Conservation (phyloP, 1,284 basidiomycete species). For the Meira nashicola region DNA sequence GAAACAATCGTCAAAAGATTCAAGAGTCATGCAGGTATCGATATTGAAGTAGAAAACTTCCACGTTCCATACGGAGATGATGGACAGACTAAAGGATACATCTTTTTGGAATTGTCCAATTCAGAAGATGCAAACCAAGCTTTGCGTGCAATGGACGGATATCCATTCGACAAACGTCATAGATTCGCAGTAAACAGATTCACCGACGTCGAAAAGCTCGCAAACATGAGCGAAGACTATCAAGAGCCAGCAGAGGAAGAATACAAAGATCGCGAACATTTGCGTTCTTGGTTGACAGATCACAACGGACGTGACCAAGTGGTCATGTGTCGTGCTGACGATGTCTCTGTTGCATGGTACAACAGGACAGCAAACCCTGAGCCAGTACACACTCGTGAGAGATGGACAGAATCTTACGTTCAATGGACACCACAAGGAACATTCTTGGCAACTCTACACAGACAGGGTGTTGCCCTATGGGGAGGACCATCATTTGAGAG, state of each 20-base stretch:
- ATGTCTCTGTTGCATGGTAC: slow-evolving; percentile 89
- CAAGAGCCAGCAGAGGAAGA: slow-evolving; percentile 73
- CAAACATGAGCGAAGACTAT: slow-evolving; percentile 76
- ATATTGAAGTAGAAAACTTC: slow-evolving; percentile 47
- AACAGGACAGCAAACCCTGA: slow-evolving; percentile 83
- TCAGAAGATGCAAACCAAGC: slow-evolving; percentile 77
- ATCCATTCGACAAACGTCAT: slow-evolving; percentile 87
- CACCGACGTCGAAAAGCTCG: slow-evolving; percentile 82
- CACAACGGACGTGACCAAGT: slow-evolving; percentile 90
- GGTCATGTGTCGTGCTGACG: slow-evolving; percentile 85
- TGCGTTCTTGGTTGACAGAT: slow-evolving; percentile 91
- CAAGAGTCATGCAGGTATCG: slow-evolving; percentile 51
- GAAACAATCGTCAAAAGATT: slow-evolving; percentile 54
- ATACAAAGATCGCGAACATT: slow-evolving; percentile 74
- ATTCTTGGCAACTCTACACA: slow-evolving; percentile 85
- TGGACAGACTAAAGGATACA: slow-evolving; percentile 59
- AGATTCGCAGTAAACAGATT: slow-evolving; percentile 86
- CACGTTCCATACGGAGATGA: slow-evolving; percentile 54
- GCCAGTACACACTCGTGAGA: slow-evolving; percentile 64
- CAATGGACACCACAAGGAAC: slow-evolving; percentile 97
- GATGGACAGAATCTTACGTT: slow-evolving; percentile 96
- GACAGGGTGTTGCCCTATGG: slow-evolving; percentile 93
- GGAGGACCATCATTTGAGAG: slow-evolving; percentile 83
- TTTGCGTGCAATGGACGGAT: slow-evolving; percentile 72
- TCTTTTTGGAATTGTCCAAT: slow-evolving; percentile 83